Conservation (phyloP, 257 asterid genomes). For the Asclepias syriaca region DNA sequence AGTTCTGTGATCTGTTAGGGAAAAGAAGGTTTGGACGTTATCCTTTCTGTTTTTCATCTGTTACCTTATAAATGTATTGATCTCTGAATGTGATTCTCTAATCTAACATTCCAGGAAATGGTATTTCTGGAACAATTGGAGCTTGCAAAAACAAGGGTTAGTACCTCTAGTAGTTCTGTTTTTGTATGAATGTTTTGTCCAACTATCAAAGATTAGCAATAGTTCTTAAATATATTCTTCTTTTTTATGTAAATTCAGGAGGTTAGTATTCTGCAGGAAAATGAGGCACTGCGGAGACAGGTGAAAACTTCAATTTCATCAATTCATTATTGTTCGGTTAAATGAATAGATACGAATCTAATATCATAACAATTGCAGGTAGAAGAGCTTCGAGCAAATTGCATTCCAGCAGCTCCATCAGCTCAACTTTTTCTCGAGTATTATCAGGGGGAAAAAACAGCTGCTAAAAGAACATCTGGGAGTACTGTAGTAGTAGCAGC, state of each 20-base stretch:
- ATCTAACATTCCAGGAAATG: slow-evolving; percentile 42
- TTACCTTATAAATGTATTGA: background rate
- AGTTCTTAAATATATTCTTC: background rate
- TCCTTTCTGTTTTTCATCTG: background rate
- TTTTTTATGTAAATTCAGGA: slow-evolving; percentile 33
- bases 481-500: slow-evolving; percentile 32
- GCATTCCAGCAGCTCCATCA: slow-evolving; percentile 18
- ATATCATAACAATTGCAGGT: slow-evolving; percentile 31
- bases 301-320: slow-evolving; percentile 22
- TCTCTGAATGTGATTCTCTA: background rate
- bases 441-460: background rate
- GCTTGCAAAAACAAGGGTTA: slow-evolving; percentile 42
- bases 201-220: background rate
- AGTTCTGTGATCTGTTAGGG: slow-evolving; percentile 52
- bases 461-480: slow-evolving; percentile 25
- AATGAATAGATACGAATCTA: background rate
- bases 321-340: background rate
- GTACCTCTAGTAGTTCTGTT: background rate
- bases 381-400: slow-evolving; percentile 32
- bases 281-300: slow-evolving; percentile 42
- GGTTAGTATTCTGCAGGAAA: slow-evolving; percentile 46
- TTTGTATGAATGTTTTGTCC: background rate
- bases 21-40: slow-evolving; percentile 56
- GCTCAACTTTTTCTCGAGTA: slow-evolving; percentile 32
- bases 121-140: slow-evolving; percentile 44